Conservation (phyloP, 768 basidiomycete species). For the Naganishia antarctica region DNA sequence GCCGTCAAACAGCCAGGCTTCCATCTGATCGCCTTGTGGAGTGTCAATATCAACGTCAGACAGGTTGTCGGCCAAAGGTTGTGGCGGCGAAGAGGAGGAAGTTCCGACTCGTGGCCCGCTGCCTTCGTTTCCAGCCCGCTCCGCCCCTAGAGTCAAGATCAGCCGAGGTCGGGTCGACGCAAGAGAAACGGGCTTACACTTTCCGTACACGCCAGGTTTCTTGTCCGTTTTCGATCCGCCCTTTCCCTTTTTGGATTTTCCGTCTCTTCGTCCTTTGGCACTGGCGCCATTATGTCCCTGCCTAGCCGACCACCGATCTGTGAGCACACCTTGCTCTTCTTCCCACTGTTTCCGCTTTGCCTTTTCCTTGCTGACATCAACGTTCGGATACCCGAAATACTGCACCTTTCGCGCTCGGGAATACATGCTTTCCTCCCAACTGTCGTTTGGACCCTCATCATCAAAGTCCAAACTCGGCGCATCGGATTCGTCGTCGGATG, state of each 20-base stretch:
- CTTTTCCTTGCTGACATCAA: constrained; percentile 76
- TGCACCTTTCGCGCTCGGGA: constrained; percentile 69
- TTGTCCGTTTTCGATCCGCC: constrained; percentile 33
- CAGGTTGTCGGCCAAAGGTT: constrained; percentile 1
- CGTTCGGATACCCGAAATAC: constrained; percentile 83
- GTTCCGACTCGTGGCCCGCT: background rate
- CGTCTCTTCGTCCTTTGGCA: constrained; percentile 43
- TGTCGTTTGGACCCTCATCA: constrained; percentile 61
- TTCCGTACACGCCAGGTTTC: constrained; percentile 26
- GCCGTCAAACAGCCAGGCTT: constrained; percentile 42
- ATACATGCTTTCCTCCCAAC: constrained; percentile 62
- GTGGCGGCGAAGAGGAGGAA: constrained; percentile 2
- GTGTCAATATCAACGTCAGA: constrained; percentile 9
- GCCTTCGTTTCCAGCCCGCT: background rate
- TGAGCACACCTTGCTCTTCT: constrained; percentile 77
- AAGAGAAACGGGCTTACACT: constrained; percentile 22
- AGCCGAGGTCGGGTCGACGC: background rate
- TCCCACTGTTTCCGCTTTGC: constrained; percentile 67
- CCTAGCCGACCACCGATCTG: constrained; percentile 64
- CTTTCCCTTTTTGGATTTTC: constrained; percentile 63
- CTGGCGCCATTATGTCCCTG: constrained; percentile 51
- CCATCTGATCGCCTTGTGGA: constrained; percentile 23
- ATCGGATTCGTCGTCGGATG: constrained; percentile 42
- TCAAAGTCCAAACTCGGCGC: constrained; percentile 59
- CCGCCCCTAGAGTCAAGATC: constrained; percentile 8